Evolutionary conservation across 2,329 filamentous ascomycete genomes (phyloP), one percentile per base, ranked within the genome.

Genomic region (Pseudogymnoascus sp.): DNA sequence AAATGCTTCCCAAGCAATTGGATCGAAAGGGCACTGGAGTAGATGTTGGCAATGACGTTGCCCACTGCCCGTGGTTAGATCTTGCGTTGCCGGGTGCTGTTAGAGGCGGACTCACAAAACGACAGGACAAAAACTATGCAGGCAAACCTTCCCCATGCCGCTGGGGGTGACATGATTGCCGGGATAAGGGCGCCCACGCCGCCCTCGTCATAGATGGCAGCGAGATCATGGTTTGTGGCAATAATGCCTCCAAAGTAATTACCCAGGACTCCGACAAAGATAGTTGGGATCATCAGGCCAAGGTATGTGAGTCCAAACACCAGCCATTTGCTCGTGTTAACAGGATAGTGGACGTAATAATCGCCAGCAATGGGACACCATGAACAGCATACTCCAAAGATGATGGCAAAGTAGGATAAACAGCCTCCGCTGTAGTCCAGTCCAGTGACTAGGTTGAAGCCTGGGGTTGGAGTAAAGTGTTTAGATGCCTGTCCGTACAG

Each of bases 281-380:
- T 61, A 21, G 79, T 82, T 1, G 80, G 80, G 11, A 82, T 72
- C 9, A 73, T 73, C 65, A 82, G 79, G 19, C 79, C 80, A 57
- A 79, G 73, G 1, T 74, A 77, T 1, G 80, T 82, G 71, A 81
- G 72, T 33, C 79, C 61, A 66, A 81, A 82, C 31, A 80, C 77
- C 69, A 79, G 79, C 67, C 76, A 68, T 61, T 76, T 76, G 63
- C 75, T 76, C 10, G 78, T 78, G 64, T 78, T 69, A 64, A 76
- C 76, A 1, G 78, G 78, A 63, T 80, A 80, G 65, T 80, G 78
- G 35, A 78, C 77, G 62, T 78, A 79, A 66, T 77, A 79, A 65
- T 79, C 77, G 5, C 74, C 74, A 2, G 74, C 73, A 60, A 80
- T 77, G 15, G 76, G 76, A 61, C 73, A 75, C 79, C 79, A 81